Percentiles rank a stretch among this genome's conserved stretches.
Conservation (phyloP, 2,329 filamentous ascomycete genomes). For the Epichloe sp. region DNA sequence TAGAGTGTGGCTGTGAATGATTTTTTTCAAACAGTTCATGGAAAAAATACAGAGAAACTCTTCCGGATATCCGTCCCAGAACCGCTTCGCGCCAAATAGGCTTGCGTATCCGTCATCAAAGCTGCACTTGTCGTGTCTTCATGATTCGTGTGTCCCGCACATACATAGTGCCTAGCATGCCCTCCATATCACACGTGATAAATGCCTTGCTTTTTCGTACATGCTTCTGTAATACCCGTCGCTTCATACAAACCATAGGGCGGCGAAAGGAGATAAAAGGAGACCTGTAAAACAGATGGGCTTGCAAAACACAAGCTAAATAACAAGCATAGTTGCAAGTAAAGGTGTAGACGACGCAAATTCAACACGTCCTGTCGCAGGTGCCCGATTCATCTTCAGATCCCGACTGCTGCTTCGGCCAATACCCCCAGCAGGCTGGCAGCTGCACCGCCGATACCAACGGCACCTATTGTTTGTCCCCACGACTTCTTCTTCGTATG, state of each 20-base stretch:
- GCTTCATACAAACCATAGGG: neutral
- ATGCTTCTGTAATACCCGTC: neutral
- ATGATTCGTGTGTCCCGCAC: neutral
- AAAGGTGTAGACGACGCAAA: neutral
- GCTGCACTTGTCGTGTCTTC: neutral
- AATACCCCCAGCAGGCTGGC: constrained; percentile 45
- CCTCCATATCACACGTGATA: neutral
- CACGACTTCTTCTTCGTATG: constrained; percentile 30
- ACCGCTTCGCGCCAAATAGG: neutral
- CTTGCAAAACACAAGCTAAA: neutral
- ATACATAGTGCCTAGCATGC: neutral
- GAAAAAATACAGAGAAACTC: neutral
- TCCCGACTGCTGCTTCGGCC: constrained; percentile 37
- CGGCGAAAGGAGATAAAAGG: neutral
- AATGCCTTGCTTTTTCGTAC: neutral
- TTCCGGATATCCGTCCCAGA: neutral
- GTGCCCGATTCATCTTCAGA: constrained; percentile 7
- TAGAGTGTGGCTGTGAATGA: neutral
- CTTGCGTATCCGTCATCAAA: neutral
- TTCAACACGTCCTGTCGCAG: neutral
- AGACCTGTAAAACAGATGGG: neutral
- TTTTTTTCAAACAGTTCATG: neutral
- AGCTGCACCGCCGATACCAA: constrained; percentile 47
- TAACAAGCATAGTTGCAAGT: neutral
- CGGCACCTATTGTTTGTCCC: constrained; percentile 42